Percentiles rank a stretch among this genome's conserved stretches.
phyloP scores from a whole-genome alignment of 495 filamentous ascomycete genomes.

The Aspergillus cavernicola region DNA sequence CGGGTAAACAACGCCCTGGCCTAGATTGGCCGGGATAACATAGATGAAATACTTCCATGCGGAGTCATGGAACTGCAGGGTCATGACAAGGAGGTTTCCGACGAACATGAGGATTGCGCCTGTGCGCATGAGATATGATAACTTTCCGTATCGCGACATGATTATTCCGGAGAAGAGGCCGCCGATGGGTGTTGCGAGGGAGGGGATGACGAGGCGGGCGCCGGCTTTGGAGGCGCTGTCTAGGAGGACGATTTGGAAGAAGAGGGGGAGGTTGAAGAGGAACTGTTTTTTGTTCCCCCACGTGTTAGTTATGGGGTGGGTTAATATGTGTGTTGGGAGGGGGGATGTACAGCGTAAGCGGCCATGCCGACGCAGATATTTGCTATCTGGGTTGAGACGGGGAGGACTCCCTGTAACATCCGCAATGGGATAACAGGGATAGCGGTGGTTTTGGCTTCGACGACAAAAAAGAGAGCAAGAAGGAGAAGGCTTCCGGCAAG shows the following conservation, averaged over 20 bases:
- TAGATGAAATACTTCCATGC: slow-evolving; percentile 61
- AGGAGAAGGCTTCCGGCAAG: slow-evolving; percentile 49
- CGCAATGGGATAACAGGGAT: slow-evolving; percentile 59
- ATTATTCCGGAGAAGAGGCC: slow-evolving; percentile 58
- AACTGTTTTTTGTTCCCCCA: slow-evolving; percentile 43
- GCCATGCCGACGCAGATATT: slow-evolving; percentile 61
- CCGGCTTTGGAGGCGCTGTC: slow-evolving; percentile 61
- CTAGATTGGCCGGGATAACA: slow-evolving; percentile 61
- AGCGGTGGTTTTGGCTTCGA: slow-evolving; percentile 55
- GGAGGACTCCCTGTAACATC: slow-evolving; percentile 50
- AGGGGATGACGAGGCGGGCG: slow-evolving; percentile 56
- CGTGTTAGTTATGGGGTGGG: background rate
- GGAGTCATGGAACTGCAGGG: slow-evolving; percentile 53
- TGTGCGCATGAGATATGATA: slow-evolving; percentile 50
- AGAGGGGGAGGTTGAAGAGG: slow-evolving; percentile 61
- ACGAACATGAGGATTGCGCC: slow-evolving; percentile 58
- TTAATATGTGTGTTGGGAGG: background rate
- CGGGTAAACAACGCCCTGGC: slow-evolving; percentile 62
- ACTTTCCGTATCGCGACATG: slow-evolving; percentile 62
- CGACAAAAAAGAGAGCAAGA: slow-evolving; percentile 45
- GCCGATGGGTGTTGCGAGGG: slow-evolving; percentile 57
- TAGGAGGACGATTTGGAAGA: slow-evolving; percentile 60
- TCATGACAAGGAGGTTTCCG: slow-evolving; percentile 54
- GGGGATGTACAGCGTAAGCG: slow-evolving; percentile 55
- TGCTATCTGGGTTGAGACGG: slow-evolving; percentile 51